Base-by-base conservation (phyloP, 352 stramenopile species). In the Aphanomyces invadans region DNA sequence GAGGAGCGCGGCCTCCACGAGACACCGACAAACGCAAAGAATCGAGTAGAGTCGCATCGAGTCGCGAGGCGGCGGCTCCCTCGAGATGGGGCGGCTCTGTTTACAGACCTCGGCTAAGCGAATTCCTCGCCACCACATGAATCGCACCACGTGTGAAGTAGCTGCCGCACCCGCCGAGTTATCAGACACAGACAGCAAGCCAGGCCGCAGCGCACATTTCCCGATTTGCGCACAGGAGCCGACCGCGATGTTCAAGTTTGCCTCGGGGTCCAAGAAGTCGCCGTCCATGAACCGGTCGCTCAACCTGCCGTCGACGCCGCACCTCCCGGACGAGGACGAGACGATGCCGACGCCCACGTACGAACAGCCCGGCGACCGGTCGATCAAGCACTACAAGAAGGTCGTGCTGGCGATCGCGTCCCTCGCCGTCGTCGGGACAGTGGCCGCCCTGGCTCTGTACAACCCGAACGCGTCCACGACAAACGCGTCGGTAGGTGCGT, bases 391-490 rank as follows among this genome's bases (percentile, higher is more conserved):
- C 10, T 54, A 54, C n/a, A 54, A 54, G 46, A 54, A 21, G n/a
- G n/a, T 54, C 26, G n/a, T 54, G 10, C 15, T 54, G 7, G n/a
- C 10, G 10, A 29, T 54, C 10, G n/a, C 46, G n/a, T 25, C 46
- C 46, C 11, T 54, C 10, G 46, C 46, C 26, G 26, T 54, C 10
- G 46, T 54, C 10, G 46, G 46, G 7, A 54, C 46, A 15, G 46
- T 54, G n/a, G 46, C 46, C 26, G 46, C 46, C 46, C 26, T 54
- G 46, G 46, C 46, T 29, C 26, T 54, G 46, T 54, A 54, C n/a
- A 25, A 54, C 26, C 46, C 46, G 26, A 2, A 54, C 26, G 46
- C 46, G n/a, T 54, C 46, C 10, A 29, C n/a, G 10, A 23, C 46
- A n/a, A 29, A 29, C 1, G 46, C 46, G 10, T 54, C 46, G 10